phyloP scores from a whole-genome alignment of 371 early-diverging fungal genomes.

The Apophysomyces trapeziformis region DNA sequence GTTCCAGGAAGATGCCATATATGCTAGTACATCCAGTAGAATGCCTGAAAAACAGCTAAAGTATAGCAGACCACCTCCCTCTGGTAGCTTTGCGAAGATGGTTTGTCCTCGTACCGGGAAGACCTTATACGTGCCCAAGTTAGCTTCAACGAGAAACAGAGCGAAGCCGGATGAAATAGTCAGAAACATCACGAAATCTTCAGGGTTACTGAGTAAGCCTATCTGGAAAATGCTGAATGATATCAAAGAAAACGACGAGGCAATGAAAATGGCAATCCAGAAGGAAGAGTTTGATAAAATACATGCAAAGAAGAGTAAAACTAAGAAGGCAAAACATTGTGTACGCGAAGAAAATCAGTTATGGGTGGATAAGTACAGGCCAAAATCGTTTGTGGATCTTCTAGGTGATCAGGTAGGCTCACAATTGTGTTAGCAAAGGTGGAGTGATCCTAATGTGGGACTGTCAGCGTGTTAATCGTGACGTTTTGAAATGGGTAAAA shows the following conservation, averaged over 20 bases:
- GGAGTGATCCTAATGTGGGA: not conserved
- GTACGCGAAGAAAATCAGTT: slow-evolving; percentile 29
- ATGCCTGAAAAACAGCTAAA: not conserved
- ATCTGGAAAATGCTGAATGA: slow-evolving; percentile 36
- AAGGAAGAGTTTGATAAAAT: slow-evolving; percentile 43
- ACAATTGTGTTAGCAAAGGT: not conserved
- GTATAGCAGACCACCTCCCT: slow-evolving; percentile 21
- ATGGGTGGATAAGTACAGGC: slow-evolving; percentile 95
- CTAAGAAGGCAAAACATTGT: slow-evolving; percentile 24
- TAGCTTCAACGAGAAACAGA: slow-evolving; percentile 14
- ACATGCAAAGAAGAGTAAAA: slow-evolving; percentile 37
- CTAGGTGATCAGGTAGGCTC: slow-evolving; percentile 84
- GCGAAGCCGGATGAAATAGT: slow-evolving; percentile 12
- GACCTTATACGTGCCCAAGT: slow-evolving; percentile 55
- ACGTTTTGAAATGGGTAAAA: slow-evolving; percentile 92
- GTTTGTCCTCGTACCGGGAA: slow-evolving; percentile 44
- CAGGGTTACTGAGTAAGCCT: slow-evolving; percentile 30
- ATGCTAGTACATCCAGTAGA: not conserved
- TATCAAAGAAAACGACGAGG: slow-evolving; percentile 23
- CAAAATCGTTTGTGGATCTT: slow-evolving; percentile 85
- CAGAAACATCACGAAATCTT: slow-evolving; percentile 16
- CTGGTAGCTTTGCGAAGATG: slow-evolving; percentile 26
- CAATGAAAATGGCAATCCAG: slow-evolving; percentile 30
- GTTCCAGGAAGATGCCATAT: not conserved
- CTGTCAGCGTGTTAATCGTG: slow-evolving; percentile 77